A percentile compares a stretch with the other conserved stretches of the same genome.
Conservation (phyloP, 257 asterid genomes). For the Phtheirospermum japonicum region DNA sequence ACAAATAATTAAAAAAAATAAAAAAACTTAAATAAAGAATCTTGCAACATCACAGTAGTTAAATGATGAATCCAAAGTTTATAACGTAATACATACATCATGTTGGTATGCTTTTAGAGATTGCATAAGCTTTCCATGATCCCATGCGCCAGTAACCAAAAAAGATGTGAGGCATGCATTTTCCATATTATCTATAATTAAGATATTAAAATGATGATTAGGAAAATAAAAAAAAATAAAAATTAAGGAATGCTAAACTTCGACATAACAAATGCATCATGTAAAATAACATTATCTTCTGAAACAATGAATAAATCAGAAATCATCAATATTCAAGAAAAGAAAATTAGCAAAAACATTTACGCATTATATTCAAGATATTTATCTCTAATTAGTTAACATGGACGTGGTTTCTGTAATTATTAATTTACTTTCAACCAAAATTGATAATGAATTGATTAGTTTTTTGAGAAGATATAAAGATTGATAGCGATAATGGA, state of each 20-base stretch:
- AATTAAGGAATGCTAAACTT: no score
- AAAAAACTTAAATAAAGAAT: no score
- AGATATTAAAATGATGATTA: constrained; percentile 15
- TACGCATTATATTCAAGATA: no score
- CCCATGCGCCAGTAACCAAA: constrained; percentile 87
- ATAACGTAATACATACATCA: constrained; percentile 60
- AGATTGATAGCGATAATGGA: no score
- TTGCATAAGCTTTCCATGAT: constrained; percentile 66
- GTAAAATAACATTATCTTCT: no score
- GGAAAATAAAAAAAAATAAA: no score
- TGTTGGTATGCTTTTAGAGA: constrained; percentile 92
- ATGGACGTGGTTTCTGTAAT: no score
- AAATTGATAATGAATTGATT: no score
- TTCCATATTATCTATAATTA: constrained; percentile 74
- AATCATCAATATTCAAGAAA: background rate
- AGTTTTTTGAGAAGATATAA: no score
- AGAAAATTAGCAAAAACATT: constrained; percentile 7
- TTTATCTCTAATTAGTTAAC: no score
- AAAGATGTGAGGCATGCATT: constrained; percentile 86
- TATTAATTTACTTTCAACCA: no score
- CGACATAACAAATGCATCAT: no score
- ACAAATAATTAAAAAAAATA: constrained; percentile 24
- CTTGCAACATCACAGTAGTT: constrained; percentile 21
- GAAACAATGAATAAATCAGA: constrained; percentile 10
- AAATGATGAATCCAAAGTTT: constrained; percentile 15